These are phyloP conservation scores for Phytophthora pinifolia DNA, from an alignment of 352 stramenopile species.

Conservation along the genomic window DNA sequence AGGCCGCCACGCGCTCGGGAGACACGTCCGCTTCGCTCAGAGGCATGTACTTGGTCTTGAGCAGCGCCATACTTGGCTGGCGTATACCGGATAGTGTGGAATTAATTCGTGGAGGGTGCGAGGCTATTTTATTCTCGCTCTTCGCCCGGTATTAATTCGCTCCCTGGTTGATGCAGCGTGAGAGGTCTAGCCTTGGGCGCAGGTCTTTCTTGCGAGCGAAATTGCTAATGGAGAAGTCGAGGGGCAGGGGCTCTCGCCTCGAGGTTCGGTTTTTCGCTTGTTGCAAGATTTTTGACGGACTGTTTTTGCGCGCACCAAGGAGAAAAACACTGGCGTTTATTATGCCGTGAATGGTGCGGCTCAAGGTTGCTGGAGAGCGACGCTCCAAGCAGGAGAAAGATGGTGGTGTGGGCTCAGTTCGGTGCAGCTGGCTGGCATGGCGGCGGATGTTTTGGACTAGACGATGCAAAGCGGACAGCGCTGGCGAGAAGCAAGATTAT, in stretches of 20 bases:
- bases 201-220: slow-evolving; percentile 7
- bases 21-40: slow-evolving; percentile 82
- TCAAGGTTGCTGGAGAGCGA: background rate
- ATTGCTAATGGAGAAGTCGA: slow-evolving; percentile 25
- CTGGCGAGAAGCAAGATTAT: background rate
- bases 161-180: too few species aligned
- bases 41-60: slow-evolving; percentile 88
- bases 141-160: background rate
- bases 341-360: slow-evolving; percentile 8
- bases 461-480: too few species aligned
- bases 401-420: background rate
- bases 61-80: slow-evolving; percentile 29
- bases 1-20: slow-evolving; percentile 70
- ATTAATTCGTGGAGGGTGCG: too few species aligned
- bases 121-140: background rate
- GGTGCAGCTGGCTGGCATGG: background rate
- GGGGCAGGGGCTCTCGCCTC: background rate
- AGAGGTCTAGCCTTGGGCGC: background rate
- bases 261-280: slow-evolving; percentile 4
- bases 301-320: slow-evolving; percentile 12
- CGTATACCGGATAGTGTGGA: too few species aligned
- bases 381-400: background rate
- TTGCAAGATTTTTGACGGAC: slow-evolving; percentile 21
- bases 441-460: background rate
- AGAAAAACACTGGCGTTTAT: background rate